Evolutionary conservation across 2,329 filamentous ascomycete species (phyloP), one percentile per base, ranked within the genome.

Genomic region (Ophiocordyceps robertsii): DNA sequence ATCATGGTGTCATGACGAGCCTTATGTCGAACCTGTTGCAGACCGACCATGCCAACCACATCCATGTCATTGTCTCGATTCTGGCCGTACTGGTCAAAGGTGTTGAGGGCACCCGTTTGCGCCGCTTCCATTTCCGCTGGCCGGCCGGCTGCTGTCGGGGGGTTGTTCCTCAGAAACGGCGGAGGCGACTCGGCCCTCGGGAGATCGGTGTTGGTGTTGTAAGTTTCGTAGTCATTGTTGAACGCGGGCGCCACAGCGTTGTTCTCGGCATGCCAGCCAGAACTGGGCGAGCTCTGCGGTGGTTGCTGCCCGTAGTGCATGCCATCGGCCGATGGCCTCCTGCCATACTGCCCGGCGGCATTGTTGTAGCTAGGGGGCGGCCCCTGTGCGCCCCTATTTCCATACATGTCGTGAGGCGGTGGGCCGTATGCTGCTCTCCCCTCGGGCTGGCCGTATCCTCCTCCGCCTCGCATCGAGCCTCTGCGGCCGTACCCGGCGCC

Each of bases 81-180:
- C 31, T 63, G 61, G 40, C 64, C 64, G 43, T 67, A 70, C 43
- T 69, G 66, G 17, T 63, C 69, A 47, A 64, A 69, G 13, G 61
- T 64, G 33, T 53, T 53, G 13, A 64, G 65, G 3, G 64, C 47
- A 27, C 61, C 63, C 43, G 61, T 58, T n/a, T 72, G 70, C 42
- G 68, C 71, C 30, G 81, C 79, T 57, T 89, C 82, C 84, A 93
- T 89, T 58, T 92, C 87, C 42, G 88, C 74, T 3, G 82, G 78
- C 54, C 82, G 80, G 10, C 24, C 24, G 6, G 9, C 24, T 24
- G 24, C 24, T 9, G 24, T 27, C 9, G 24, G 2, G 24, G 24
- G 24, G 24, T 27, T 9, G 24, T 27, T 53, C 48, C 64, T 67
- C 3, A 73, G 68, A 17, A 81, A 57, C 6, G 80, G 80, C 14